phyloP scores from a whole-genome alignment of 805 yeast species.

The Ogataea nitratoaversa region DNA sequence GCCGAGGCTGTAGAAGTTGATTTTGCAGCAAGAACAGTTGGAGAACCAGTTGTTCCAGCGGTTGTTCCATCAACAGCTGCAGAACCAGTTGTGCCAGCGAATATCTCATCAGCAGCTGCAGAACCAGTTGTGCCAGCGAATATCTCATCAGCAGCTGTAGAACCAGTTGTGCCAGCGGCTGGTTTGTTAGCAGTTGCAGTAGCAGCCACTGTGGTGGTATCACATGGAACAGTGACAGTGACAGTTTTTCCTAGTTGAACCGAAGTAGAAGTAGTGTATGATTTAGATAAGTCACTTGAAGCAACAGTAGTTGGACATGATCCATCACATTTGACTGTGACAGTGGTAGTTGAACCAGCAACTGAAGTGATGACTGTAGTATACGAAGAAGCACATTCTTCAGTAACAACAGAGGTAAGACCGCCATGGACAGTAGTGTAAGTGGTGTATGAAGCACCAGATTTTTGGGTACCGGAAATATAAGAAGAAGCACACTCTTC shows the following conservation, averaged over 20 bases:
- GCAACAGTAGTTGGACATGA: slow-evolving; percentile 8
- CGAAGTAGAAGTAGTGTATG: slow-evolving; percentile 9
- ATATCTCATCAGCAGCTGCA: no score
- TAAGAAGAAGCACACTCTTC: slow-evolving; percentile 5
- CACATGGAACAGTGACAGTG: slow-evolving; percentile 10
- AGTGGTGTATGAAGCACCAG: slow-evolving; percentile 1
- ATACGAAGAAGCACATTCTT: background rate
- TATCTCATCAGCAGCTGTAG: no score
- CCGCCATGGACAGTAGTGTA: slow-evolving; percentile 8
- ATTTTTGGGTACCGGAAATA: slow-evolving; percentile 5
- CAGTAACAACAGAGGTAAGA: slow-evolving; percentile 3
- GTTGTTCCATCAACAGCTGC: background rate
- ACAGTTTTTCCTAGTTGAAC: slow-evolving; percentile 7
- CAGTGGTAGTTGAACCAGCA: slow-evolving; percentile 9
- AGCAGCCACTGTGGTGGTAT: background rate
- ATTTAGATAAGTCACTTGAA: slow-evolving; percentile 7
- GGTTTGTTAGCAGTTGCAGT: background rate
- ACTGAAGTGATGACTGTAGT: background rate
- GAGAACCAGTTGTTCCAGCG: background rate
- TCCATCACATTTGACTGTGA: slow-evolving; percentile 17
- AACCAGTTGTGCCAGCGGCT: background rate
- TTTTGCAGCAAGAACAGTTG: background rate
- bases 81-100: no score
- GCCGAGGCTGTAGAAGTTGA: background rate
- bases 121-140: no score